Evolutionary conservation across 2,329 filamentous ascomycete species (phyloP), one percentile per base, ranked within the genome.

Genomic region (Colletotrichum truncatum): DNA sequence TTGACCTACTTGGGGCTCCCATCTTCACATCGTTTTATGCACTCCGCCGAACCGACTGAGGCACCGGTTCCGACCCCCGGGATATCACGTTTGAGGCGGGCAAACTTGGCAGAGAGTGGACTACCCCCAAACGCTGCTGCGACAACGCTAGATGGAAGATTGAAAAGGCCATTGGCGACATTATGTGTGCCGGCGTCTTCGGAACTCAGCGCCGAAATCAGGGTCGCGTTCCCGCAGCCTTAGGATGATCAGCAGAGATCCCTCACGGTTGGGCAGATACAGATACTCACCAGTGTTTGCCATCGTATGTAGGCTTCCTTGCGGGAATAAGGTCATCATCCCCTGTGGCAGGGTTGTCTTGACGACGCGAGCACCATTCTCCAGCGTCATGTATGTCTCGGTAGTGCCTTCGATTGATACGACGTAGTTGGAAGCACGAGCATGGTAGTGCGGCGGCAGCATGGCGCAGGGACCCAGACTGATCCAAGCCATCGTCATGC

Each of bases 121-220:
- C 36, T 64, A 4, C 56, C 51, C 16, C 82, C 81, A 34, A 84
- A 80, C 0, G 79, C 79, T 18, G 81, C 81, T 11, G 74, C 75
- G 6, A 83, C 74, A 41, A 84, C 76, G 12, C 81, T 78, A 4
- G 68, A 63, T 0, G 80, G 81, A 41, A 81, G 71, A 10, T 72
- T 73, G 72, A 80, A 82, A 25, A 85, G 72, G 2, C 73, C 73
- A 51, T 84, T 82, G 8, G 80, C 75, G 45, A 83, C 72, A 63
- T 85, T 85, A 12, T 77, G 70, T 1, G 83, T 86, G n/a, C 83
- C 84, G 2, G 80, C 74, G 61, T 86, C 84, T 34, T 84, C 80
- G 26, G 74, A 78, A 68, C 80, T 81, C 43, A 86, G 78, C 1
- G 83, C 81, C 12, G 81, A 83, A 60, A 85, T 73, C 41, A 86